A percentile compares a stretch with the other conserved stretches of the same genome.
Evolutionary conservation across 2,329 filamentous ascomycete genomes (phyloP).

Genomic region (Alternaria triticimaculans): DNA sequence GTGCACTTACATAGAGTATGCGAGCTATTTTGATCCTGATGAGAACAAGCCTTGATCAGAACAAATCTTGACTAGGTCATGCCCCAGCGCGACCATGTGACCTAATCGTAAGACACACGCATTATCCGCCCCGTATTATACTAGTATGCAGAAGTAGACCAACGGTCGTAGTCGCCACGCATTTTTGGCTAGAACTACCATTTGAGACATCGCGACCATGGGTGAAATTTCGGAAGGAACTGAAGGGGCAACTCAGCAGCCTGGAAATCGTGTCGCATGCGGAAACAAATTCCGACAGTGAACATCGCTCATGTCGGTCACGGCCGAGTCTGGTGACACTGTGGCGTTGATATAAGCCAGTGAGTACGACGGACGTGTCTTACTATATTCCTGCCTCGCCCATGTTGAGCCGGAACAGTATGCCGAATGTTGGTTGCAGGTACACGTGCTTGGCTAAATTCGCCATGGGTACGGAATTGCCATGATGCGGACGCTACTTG

Average conservation of each 20-base stretch:
- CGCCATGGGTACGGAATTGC: neutral
- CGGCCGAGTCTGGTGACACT: neutral
- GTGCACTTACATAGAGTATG: neutral
- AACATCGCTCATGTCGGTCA: neutral
- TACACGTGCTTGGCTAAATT: neutral
- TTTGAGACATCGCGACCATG: neutral
- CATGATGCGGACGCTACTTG: neutral
- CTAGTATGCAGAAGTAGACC: neutral
- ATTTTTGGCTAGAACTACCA: neutral
- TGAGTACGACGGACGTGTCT: neutral
- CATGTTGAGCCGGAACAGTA: neutral
- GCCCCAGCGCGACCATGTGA: neutral
- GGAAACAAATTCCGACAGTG: neutral
- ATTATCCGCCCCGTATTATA: too few species aligned
- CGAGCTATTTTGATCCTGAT: neutral
- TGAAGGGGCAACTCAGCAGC: neutral
- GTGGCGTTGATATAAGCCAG: neutral
- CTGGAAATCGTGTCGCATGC: neutral
- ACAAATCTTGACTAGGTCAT: neutral
- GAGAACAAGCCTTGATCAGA: neutral
- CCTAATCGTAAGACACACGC: too few species aligned
- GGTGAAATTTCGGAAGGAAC: neutral
- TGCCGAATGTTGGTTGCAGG: neutral
- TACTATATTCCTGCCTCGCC: neutral
- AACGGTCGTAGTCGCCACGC: neutral